These are phyloP conservation scores for Vigna angularis DNA, from an alignment of 306 rosid species.

Conservation along the genomic window DNA sequence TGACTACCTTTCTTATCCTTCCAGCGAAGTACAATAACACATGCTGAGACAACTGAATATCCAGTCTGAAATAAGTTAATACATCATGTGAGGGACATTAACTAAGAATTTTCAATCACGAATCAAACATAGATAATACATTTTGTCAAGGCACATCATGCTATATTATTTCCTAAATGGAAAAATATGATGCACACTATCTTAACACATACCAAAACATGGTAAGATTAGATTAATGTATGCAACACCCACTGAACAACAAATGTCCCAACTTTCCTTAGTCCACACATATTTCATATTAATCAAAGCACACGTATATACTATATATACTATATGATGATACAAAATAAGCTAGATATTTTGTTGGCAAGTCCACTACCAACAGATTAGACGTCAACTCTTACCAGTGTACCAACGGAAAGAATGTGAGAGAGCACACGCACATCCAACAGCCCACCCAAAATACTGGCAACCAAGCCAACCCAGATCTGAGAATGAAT, in stretches of 20 bases:
- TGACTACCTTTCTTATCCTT: slow-evolving; percentile 63
- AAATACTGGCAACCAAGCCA: slow-evolving; percentile 77
- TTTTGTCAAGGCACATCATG: slow-evolving; percentile 9
- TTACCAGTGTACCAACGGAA: slow-evolving; percentile 97
- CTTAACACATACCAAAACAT: not conserved
- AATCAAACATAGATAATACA: slow-evolving; percentile 18
- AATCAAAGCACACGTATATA: not conserved
- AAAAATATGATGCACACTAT: slow-evolving; percentile 15
- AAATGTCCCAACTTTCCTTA: slow-evolving; percentile 8
- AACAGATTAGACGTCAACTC: slow-evolving; percentile 42
- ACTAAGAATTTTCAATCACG: slow-evolving; percentile 21
- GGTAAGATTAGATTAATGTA: slow-evolving; percentile 1
- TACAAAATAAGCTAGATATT: slow-evolving; percentile 36
- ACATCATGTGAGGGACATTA: slow-evolving; percentile 37
- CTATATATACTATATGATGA: not conserved
- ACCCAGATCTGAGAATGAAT: slow-evolving; percentile 93
- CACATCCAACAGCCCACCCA: slow-evolving; percentile 90
- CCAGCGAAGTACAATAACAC: slow-evolving; percentile 90
- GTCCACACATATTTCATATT: not conserved
- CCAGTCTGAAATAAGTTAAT: slow-evolving; percentile 81
- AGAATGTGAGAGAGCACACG: slow-evolving; percentile 84
- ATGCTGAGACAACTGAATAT: slow-evolving; percentile 96
- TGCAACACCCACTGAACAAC: slow-evolving; percentile 21
- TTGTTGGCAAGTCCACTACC: slow-evolving; percentile 26
- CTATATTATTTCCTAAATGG: slow-evolving; percentile 14